Percentiles rank a stretch among this genome's conserved stretches.
phyloP scores from a whole-genome alignment of 1,284 basidiomycete species.

The Cutaneotrichosporon sp. region DNA sequence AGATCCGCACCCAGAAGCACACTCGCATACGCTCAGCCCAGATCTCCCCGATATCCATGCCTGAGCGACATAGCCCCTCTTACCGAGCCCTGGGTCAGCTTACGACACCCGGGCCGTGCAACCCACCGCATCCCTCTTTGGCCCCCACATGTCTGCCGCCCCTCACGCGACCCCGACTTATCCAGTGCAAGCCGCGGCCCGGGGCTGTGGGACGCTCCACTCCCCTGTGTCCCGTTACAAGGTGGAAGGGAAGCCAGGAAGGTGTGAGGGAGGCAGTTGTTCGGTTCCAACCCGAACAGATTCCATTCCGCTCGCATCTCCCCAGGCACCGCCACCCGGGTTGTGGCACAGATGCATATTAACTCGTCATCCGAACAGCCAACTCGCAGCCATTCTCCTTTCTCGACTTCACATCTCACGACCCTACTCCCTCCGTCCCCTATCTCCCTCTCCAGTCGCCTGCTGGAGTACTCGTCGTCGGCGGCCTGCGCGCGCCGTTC shows the following conservation, averaged over 20 bases:
- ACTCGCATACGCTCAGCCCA: neutral
- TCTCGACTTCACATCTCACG: neutral
- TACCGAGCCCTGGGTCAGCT: neutral
- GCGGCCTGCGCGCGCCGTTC: too few species aligned
- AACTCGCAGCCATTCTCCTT: too few species aligned
- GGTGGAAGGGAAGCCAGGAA: too few species aligned
- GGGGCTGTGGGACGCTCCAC: neutral
- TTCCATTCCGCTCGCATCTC: neutral
- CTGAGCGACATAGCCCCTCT: neutral
- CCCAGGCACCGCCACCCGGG: neutral
- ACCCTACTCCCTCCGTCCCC: too few species aligned
- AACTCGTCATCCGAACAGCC: too few species aligned
- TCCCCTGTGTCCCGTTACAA: neutral
- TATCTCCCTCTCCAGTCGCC: neutral
- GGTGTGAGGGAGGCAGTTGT: too few species aligned
- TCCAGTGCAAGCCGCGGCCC: too few species aligned
- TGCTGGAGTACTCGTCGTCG: neutral
- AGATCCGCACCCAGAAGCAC: neutral
- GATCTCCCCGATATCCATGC: neutral
- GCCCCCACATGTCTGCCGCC: too few species aligned
- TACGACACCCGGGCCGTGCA: neutral
- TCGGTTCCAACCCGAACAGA: neutral
- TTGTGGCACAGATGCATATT: neutral
- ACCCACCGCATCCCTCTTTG: too few species aligned
- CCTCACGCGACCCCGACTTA: neutral